Conservation (phyloP, 148 eudicot species). For the Euryodendron excelsum region DNA sequence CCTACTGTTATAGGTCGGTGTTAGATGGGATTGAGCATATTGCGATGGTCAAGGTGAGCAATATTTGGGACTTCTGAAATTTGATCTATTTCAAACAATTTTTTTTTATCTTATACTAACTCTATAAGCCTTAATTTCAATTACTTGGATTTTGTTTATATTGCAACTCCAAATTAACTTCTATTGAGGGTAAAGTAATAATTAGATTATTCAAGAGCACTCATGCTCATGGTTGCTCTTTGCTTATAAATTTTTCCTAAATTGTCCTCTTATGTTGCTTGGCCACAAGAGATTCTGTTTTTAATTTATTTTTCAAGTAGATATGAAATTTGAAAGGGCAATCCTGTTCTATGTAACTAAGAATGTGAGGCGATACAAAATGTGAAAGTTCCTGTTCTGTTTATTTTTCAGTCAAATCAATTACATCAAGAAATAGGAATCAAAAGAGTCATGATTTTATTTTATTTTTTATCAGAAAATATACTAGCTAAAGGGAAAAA, state of each 20-base stretch:
- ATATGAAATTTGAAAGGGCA: background rate
- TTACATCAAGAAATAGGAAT: no score
- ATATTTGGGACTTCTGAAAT: background rate
- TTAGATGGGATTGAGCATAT: constrained; percentile 92
- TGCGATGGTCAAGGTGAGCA: constrained; percentile 88
- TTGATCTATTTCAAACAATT: background rate
- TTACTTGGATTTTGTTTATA: background rate
- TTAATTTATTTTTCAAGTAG: background rate
- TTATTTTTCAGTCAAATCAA: no score
- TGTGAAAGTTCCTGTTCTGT: background rate
- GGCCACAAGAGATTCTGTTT: background rate
- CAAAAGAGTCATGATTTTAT: no score
- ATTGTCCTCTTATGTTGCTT: background rate
- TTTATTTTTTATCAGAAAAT: no score
- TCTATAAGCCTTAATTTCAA: background rate
- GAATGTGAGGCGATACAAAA: background rate
- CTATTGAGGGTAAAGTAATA: background rate
- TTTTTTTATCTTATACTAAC: background rate
- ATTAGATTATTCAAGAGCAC: background rate
- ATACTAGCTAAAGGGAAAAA: no score
- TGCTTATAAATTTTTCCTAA: background rate
- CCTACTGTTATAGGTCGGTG: constrained; percentile 74
- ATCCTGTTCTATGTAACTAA: background rate
- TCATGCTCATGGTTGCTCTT: background rate
- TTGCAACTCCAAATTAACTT: background rate